Conservation (phyloP, 1,284 basidiomycete species). For the Rugiboletus extremiorientalis region DNA sequence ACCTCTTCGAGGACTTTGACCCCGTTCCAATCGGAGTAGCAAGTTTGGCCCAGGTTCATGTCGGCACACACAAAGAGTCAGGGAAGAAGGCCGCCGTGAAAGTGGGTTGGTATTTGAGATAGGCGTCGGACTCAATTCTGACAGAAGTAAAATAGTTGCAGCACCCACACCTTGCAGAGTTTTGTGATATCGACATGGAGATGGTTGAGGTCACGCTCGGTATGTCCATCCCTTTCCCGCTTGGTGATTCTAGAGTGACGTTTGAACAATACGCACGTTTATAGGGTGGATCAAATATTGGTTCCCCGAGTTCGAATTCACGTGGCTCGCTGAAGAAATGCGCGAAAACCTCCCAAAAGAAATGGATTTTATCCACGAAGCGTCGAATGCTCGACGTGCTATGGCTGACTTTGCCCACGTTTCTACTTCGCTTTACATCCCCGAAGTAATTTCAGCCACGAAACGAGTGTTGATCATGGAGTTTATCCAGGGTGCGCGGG, state of each 20-base stretch:
- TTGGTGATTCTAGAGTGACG: not conserved
- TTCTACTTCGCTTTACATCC: slow-evolving; percentile 87
- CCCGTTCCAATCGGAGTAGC: slow-evolving; percentile 93
- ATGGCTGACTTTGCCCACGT: slow-evolving; percentile 71
- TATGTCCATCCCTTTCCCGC: slow-evolving; percentile 29
- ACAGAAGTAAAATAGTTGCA: slow-evolving; percentile 58
- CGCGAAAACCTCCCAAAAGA: slow-evolving; percentile 91
- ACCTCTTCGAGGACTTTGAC: slow-evolving; percentile 83
- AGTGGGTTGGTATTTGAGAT: slow-evolving; percentile 35
- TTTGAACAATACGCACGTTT: not conserved
- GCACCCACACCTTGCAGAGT: slow-evolving; percentile 93
- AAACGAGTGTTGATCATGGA: slow-evolving; percentile 95
- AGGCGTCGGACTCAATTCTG: not conserved
- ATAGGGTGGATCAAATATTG: slow-evolving; percentile 85
- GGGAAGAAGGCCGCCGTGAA: slow-evolving; percentile 90
- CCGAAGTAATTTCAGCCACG: slow-evolving; percentile 80
- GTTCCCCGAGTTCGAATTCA: slow-evolving; percentile 91
- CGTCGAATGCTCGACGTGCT: slow-evolving; percentile 78
- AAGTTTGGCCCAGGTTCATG: slow-evolving; percentile 93
- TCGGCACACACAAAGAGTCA: slow-evolving; percentile 71
- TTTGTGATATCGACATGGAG: slow-evolving; percentile 82
- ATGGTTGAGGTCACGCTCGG: slow-evolving; percentile 84
- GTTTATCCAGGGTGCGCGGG: slow-evolving; percentile 84
- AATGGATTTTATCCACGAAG: slow-evolving; percentile 94
- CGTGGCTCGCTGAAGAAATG: slow-evolving; percentile 95